A percentile compares a stretch with the other conserved stretches of the same genome.
Conservation (phyloP, 2,329 filamentous ascomycete species). For the Stenocarpella maydis region DNA sequence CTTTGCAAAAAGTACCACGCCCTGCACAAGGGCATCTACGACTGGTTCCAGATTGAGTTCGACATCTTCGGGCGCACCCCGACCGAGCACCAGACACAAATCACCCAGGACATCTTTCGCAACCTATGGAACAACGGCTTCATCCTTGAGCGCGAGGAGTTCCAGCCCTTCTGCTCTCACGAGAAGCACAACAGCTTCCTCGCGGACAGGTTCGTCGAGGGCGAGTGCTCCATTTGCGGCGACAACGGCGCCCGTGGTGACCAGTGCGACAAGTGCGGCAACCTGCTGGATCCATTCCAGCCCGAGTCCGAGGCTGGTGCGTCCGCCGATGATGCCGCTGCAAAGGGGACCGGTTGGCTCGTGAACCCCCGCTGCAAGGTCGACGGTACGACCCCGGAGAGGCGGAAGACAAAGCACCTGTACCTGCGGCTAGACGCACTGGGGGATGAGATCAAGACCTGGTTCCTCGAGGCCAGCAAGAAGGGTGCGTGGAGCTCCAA, state of each 20-base stretch:
- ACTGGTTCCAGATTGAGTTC: conserved; percentile 96
- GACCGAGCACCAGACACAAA: conserved; percentile 87
- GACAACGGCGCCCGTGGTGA: conserved; percentile 77
- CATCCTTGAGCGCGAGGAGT: conserved; percentile 85
- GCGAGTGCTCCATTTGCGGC: conserved; percentile 77
- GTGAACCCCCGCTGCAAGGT: conserved; percentile 88
- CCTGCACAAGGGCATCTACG: conserved; percentile 89
- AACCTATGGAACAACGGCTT: conserved; percentile 90
- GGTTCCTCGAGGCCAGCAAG: conserved; percentile 76
- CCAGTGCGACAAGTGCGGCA: conserved; percentile 67
- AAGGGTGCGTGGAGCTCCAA: conserved; percentile 82
- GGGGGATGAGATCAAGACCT: conserved; percentile 78
- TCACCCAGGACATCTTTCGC: conserved; percentile 89
- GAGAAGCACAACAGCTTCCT: conserved; percentile 79
- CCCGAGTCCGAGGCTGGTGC: conserved; percentile 47
- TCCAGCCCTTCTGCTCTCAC: conserved; percentile 81
- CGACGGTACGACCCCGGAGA: conserved; percentile 81
- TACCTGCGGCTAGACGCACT: conserved; percentile 88
- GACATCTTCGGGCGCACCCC: conserved; percentile 95
- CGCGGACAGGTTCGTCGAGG: conserved; percentile 87
- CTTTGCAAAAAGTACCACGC: conserved; percentile 93
- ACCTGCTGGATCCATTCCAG: conserved; percentile 75
- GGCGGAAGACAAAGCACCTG: conserved; percentile 86
- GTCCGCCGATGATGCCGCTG: conserved; percentile 45
- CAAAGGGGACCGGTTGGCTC: conserved; percentile 54